These are phyloP conservation scores for Boletus rubroflammeus DNA, from an alignment of 768 basidiomycete species.

Conservation along the genomic window DNA sequence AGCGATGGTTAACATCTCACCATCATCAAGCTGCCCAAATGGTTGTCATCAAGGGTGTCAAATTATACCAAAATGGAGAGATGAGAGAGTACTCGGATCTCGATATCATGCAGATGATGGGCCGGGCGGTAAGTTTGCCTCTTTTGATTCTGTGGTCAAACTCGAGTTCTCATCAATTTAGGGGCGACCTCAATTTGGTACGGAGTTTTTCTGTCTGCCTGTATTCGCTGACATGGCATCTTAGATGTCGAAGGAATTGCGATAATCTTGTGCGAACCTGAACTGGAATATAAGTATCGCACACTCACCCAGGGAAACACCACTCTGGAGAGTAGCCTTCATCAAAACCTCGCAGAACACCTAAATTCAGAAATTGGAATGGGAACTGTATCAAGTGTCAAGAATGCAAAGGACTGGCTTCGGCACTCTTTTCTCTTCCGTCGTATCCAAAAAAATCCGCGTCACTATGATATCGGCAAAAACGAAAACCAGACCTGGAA, in stretches of 20 bases:
- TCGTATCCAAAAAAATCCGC: constrained; percentile 80
- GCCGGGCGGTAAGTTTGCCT: constrained; percentile 65
- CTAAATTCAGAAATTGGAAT: constrained; percentile 92
- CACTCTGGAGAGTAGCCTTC: constrained; percentile 81
- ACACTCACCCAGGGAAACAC: constrained; percentile 67
- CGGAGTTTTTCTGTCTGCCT: constrained; percentile 2
- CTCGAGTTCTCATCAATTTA: constrained; percentile 25
- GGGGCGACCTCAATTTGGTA: constrained; percentile 91
- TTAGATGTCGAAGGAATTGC: constrained; percentile 81
- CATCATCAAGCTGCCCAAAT: constrained; percentile 72
- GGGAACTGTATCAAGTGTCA: constrained; percentile 69
- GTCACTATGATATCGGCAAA: constrained; percentile 66
- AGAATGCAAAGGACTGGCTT: constrained; percentile 79
- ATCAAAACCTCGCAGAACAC: constrained; percentile 82
- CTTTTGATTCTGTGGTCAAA: neutral
- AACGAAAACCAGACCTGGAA: constrained; percentile 59
- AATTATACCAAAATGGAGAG: constrained; percentile 64
- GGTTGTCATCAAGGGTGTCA: constrained; percentile 91
- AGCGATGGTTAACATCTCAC: neutral
- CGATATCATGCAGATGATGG: constrained; percentile 95
- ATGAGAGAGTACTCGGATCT: constrained; percentile 85
- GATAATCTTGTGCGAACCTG: constrained; percentile 76
- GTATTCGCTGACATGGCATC: neutral
- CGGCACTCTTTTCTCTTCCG: constrained; percentile 82
- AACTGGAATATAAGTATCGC: constrained; percentile 69